A percentile compares a stretch with the other conserved stretches of the same genome.
Conservation (phyloP, 306 rosid genomes). For the Dryas drummondii region DNA sequence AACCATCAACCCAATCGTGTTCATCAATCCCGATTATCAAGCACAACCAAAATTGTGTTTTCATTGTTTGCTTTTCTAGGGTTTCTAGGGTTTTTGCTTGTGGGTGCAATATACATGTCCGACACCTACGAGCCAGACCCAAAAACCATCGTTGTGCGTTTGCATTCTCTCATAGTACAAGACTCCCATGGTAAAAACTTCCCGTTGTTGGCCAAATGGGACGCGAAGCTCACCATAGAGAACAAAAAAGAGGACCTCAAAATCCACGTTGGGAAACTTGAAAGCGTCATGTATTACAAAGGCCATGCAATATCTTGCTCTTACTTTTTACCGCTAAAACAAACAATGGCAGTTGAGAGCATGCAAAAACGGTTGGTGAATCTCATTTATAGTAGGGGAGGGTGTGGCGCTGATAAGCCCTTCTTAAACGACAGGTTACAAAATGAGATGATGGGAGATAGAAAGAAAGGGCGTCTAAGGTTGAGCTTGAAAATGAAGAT, state of each 20-base stretch:
- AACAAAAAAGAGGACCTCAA: background rate
- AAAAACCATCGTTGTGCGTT: background rate
- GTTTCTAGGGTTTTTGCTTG: background rate
- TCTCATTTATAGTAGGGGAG: background rate
- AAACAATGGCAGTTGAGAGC: background rate
- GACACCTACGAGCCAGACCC: background rate
- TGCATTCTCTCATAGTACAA: background rate
- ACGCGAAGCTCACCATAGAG: background rate
- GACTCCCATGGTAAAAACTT: background rate
- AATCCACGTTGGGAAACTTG: background rate
- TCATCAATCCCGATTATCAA: background rate
- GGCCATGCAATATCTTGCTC: background rate
- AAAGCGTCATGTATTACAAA: background rate
- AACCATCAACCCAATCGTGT: background rate
- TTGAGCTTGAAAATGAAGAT: slow-evolving; percentile 5
- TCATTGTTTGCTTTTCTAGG: background rate
- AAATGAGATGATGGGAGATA: background rate
- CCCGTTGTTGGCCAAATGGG: slow-evolving; percentile 1
- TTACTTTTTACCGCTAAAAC: background rate
- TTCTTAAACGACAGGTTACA: background rate
- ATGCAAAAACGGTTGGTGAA: background rate
- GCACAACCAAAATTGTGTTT: background rate
- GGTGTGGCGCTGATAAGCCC: no score
- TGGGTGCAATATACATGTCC: background rate
- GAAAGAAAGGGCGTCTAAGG: background rate